Base-by-base conservation (phyloP, 108 stramenopile genomes). In the Cyclotella sp. region DNA sequence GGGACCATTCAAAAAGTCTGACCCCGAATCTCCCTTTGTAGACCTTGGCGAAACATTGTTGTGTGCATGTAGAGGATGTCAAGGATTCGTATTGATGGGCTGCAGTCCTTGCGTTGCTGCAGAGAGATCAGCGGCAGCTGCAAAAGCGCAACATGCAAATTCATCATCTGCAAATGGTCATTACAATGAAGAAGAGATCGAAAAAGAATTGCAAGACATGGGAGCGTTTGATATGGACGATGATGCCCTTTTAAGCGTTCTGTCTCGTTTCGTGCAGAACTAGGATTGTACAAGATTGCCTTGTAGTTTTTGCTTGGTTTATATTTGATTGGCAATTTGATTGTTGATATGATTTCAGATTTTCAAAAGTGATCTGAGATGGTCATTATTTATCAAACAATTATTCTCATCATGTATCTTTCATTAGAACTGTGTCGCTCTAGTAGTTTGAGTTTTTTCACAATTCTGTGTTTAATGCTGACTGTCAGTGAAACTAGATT, bases 61-160 rank as follows among this genome's bases (percentile, higher is more conserved):
- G 70, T 95, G 94, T 61, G 72, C 79, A 9, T 91, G 91, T 63
- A 87, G 94, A 43, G 91, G 94, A 8, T 95, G 94, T 77, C 94
- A 95, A 72, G 94, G 94, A 15, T 95, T 95, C 77, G 94, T 95
- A 12, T 75, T 95, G 18, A 95, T 95, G 94, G 94, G 91, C 13
- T 93, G 94, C 68, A 84, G 84, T 70, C 94, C 94, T n/a, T 92
- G 91, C 78, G 91, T 95, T 13, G 92, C 94, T 0, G 94, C 94
- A 2, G 91, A 95, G 27, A 77, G 89, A 40, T 84, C 89, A n/a
- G 79, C 64, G 19, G 68, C 68, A 6, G 89, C 89, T 0, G 62
- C 75, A 0, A 75, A 59, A 30, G 70, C 77, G 19, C 55, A 81
- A 34, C 76, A 68, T 26, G 85, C 78, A 5, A 68, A 83, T 16